phyloP scores from a whole-genome alignment of 345 rosid genomes.

The Isatis tinctoria region DNA sequence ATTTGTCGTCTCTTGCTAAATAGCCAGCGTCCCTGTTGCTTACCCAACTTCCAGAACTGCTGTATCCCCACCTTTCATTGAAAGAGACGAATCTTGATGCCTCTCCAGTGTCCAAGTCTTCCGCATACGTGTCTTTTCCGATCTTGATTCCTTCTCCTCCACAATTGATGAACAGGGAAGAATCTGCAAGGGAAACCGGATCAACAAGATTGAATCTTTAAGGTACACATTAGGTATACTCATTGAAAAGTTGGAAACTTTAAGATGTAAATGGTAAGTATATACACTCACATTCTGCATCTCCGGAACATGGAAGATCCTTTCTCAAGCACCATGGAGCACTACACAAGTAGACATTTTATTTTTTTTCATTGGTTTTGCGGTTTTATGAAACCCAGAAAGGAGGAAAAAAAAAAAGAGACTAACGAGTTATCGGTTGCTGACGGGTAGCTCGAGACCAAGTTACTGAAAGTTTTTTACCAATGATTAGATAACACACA shows the following conservation, averaged over 20 bases:
- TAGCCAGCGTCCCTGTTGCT: neutral
- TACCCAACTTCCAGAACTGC: conserved; percentile 61
- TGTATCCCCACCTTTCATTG: conserved; percentile 58
- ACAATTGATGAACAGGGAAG: conserved; percentile 73
- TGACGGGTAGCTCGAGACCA: conserved; percentile 52
- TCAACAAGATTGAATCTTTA: neutral
- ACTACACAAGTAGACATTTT: conserved; percentile 22
- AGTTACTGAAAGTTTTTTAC: conserved; percentile 51
- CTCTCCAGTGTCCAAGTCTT: conserved; percentile 41
- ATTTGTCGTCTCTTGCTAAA: conserved; percentile 29
- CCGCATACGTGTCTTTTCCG: conserved; percentile 41
- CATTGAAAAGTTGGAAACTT: too few relatives aligned
- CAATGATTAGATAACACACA: conserved; percentile 2
- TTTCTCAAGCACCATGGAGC: conserved; percentile 53
- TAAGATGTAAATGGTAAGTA: neutral
- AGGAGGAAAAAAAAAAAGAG: neutral
- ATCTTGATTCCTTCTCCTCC: conserved; percentile 41
- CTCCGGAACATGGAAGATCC: too few relatives aligned
- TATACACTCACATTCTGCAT: too few relatives aligned
- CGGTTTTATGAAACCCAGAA: neutral
- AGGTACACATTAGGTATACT: too few relatives aligned
- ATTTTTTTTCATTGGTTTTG: too few relatives aligned
- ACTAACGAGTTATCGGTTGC: conserved; percentile 51
- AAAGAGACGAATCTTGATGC: conserved; percentile 35
- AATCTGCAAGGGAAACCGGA: conserved; percentile 36